Percentiles rank a stretch among this genome's conserved stretches.
phyloP scores from a whole-genome alignment of 2,329 filamentous ascomycete genomes.

The Rutstroemia sp. region DNA sequence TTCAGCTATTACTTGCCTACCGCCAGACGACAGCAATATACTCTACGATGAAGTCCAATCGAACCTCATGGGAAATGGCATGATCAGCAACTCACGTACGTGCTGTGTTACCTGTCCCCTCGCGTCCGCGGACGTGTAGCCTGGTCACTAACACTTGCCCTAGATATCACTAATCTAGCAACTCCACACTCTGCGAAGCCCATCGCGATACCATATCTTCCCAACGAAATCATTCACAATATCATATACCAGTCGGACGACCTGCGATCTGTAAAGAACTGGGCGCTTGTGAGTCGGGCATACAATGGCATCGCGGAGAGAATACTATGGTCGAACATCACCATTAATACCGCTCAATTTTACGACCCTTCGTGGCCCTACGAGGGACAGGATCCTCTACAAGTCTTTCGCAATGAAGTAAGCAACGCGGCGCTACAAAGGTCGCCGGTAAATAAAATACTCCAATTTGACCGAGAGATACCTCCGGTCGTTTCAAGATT shows the following conservation, averaged over 20 bases:
- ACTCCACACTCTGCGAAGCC: constrained; percentile 3
- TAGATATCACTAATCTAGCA: neutral
- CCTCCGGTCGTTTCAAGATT: constrained; percentile 5
- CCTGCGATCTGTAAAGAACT: constrained; percentile 8
- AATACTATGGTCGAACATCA: constrained; percentile 9
- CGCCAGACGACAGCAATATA: neutral
- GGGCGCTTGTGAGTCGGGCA: constrained; percentile 3
- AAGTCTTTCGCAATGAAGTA: constrained; percentile 3
- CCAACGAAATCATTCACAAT: constrained; percentile 5
- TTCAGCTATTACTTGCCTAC: constrained; percentile 1
- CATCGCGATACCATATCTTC: constrained; percentile 3
- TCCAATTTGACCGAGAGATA: neutral
- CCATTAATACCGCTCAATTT: constrained; percentile 7
- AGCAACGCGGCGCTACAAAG: neutral
- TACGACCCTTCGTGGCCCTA: constrained; percentile 4
- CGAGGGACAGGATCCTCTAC: constrained; percentile 2
- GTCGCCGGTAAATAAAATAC: neutral
- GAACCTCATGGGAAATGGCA: neutral
- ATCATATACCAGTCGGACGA: constrained; percentile 7
- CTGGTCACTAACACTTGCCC: too few species aligned
- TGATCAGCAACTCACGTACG: neutral
- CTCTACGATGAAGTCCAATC: constrained; percentile 4
- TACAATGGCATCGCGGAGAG: constrained; percentile 6
- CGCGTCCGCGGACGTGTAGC: too few species aligned
- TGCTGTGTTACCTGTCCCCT: neutral